These are phyloP conservation scores for Ophiostoma quercus DNA, from an alignment of 2,329 filamentous ascomycete species.

Conservation along the genomic window DNA sequence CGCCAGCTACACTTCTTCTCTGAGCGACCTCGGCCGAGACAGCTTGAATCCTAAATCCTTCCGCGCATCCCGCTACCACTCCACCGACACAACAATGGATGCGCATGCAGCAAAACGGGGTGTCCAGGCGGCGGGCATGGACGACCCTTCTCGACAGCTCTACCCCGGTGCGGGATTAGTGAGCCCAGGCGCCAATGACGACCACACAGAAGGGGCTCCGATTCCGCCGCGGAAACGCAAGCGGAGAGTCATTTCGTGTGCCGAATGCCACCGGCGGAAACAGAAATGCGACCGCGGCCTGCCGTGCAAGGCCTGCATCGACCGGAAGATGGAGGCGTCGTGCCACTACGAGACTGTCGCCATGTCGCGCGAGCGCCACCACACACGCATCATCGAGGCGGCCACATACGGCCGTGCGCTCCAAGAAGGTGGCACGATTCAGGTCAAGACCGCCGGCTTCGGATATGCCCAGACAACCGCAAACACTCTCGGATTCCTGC, in stretches of 20 bases:
- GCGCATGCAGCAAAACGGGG: conserved; percentile 23
- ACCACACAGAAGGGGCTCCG: not conserved
- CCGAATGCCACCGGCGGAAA: conserved; percentile 60
- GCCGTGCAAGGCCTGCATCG: conserved; percentile 56
- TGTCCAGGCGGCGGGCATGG: conserved; percentile 16
- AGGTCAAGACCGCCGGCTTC: conserved; percentile 44
- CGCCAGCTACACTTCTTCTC: not conserved
- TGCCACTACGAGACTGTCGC: conserved; percentile 54
- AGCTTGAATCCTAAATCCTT: not conserved
- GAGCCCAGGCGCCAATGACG: not conserved
- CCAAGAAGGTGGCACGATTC: conserved; percentile 35
- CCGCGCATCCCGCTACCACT: not conserved
- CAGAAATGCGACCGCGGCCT: conserved; percentile 58
- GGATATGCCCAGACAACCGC: conserved; percentile 49
- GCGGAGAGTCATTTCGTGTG: conserved; percentile 58
- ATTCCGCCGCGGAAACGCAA: conserved; percentile 47
- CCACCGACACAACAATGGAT: conserved; percentile 14
- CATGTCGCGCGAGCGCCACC: conserved; percentile 37
- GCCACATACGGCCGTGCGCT: conserved; percentile 25
- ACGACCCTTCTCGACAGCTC: not conserved
- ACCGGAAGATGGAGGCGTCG: conserved; percentile 50
- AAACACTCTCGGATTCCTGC: conserved; percentile 52
- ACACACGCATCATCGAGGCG: conserved; percentile 29
- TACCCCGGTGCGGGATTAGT: not conserved
- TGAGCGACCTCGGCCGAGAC: not conserved